Evolutionary conservation across 164 flowering plant species (phyloP).

Genomic region (Macadamia integrifolia): DNA sequence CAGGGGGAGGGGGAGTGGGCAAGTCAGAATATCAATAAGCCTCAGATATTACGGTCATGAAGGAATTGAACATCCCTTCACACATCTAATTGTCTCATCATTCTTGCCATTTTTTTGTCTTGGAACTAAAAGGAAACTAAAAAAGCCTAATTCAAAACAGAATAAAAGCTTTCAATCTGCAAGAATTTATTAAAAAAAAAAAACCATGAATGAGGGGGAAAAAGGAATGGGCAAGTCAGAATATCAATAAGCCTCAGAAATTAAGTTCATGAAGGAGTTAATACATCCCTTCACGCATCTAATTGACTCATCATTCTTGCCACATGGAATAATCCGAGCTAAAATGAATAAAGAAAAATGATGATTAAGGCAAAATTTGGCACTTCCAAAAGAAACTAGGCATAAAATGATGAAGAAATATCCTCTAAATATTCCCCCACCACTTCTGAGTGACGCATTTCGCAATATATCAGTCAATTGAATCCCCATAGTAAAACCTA

Average conservation of each 20-base stretch:
- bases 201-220: too few relatives aligned
- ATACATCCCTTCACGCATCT: constrained; percentile 42
- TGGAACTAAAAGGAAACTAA: too few relatives aligned
- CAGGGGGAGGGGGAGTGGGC: too few relatives aligned
- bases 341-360: too few relatives aligned
- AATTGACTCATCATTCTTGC: constrained; percentile 58
- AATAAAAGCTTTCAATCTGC: too few relatives aligned
- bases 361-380: too few relatives aligned
- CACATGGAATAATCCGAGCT: not conserved
- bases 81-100: constrained; percentile 66
- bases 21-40: too few relatives aligned
- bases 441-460: constrained; percentile 1
- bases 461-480: not conserved
- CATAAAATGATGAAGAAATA: not conserved
- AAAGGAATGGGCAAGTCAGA: too few relatives aligned
- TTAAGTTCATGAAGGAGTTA: constrained; percentile 25
- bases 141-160: too few relatives aligned
- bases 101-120: constrained; percentile 22
- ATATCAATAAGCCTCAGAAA: too few relatives aligned
- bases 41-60: constrained; percentile 22
- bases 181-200: too few relatives aligned
- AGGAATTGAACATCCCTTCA: constrained; percentile 23
- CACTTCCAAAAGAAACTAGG: too few relatives aligned
- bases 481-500: not conserved
- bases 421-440: not conserved